These are phyloP conservation scores for Arthroderma sp. DNA, from an alignment of 2,329 filamentous ascomycete species.

Conservation along the genomic window DNA sequence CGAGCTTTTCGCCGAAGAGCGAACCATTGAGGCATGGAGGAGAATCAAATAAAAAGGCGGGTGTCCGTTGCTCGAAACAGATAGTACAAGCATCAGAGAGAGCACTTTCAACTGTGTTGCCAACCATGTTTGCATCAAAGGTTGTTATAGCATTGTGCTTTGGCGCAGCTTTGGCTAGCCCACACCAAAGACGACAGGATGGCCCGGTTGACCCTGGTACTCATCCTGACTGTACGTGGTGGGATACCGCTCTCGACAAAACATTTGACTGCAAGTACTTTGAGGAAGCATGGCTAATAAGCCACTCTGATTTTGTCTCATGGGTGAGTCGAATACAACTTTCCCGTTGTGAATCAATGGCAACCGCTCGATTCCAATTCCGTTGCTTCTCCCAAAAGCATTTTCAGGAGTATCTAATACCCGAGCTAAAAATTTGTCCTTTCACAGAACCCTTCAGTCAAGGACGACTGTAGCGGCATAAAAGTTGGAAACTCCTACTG, in stretches of 20 bases:
- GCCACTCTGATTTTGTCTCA: constrained; percentile 1
- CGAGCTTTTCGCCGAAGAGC: too few relatives aligned
- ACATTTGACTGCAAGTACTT: not conserved
- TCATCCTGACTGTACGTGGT: not conserved
- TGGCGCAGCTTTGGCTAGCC: not conserved
- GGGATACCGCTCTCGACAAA: not conserved
- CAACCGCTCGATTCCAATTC: not conserved
- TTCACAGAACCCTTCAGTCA: not conserved
- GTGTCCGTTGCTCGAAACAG: too few relatives aligned
- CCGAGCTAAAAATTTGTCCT: not conserved
- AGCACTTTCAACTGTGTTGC: too few relatives aligned
- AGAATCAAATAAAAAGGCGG: too few relatives aligned
- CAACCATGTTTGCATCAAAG: not conserved
- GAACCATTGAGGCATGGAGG: too few relatives aligned
- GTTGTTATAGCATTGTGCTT: not conserved
- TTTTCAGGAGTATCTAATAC: not conserved
- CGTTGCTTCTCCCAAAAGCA: too few relatives aligned
- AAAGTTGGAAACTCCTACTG: constrained; percentile 1
- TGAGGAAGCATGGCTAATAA: not conserved
- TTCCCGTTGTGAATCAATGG: not conserved
- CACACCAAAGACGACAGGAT: not conserved
- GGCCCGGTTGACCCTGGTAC: not conserved
- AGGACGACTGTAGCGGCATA: constrained; percentile 1
- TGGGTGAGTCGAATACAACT: not conserved
- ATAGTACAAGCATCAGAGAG: too few relatives aligned